Evolutionary conservation across 306 rosid genomes (phyloP), one percentile per base, ranked within the genome.

Genomic region (Vicia sativa): DNA sequence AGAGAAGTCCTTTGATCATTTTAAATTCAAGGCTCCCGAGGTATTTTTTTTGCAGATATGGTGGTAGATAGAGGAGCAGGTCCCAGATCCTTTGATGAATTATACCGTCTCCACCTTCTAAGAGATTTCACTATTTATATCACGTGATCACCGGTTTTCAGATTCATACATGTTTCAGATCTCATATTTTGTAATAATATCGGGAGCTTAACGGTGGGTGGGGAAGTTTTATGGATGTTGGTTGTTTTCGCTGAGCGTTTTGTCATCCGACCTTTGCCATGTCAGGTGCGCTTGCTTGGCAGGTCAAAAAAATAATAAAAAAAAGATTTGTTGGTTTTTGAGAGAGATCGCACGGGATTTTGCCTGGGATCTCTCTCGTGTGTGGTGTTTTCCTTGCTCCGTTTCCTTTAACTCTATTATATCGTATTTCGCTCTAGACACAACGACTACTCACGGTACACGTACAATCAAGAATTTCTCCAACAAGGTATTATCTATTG

Each of bases 221-320:
- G 29, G 54, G 14, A 18, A 25, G 2, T 65, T 25, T 28, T 74
- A 81, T 34, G 86, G 90, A 87, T 90, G 91, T 90, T 71, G 61
- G 54, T 57, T 89, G 66, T 70, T 15, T 74, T 0, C 62, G 45
- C 25, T 28, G 62, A 39, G 43, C 49, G 78, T 71, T 25, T 55
- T 88, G 89, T 88, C 85, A 80, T 88, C 89, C 87, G 97, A 80
- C 96, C 93, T 91, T 91, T 91, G 97, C 97, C 97, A 91, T 86
- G 93, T 8, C 89, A 72, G 96, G 97, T 88, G 97, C 87, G 97
- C 96, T 91, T 88, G 97, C 93, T 57, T 91, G 96, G 97, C 97
- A 80, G 96, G 97, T 88, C 97, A 86, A 43, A 1, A 48, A 70
- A 61, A 59, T 59, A 61, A 64, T 80, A 88, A 85, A 82, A 65